A percentile compares a stretch with the other conserved stretches of the same genome.
phyloP scores from a whole-genome alignment of 1,284 basidiomycete genomes.

The Rhodotorula sp. region DNA sequence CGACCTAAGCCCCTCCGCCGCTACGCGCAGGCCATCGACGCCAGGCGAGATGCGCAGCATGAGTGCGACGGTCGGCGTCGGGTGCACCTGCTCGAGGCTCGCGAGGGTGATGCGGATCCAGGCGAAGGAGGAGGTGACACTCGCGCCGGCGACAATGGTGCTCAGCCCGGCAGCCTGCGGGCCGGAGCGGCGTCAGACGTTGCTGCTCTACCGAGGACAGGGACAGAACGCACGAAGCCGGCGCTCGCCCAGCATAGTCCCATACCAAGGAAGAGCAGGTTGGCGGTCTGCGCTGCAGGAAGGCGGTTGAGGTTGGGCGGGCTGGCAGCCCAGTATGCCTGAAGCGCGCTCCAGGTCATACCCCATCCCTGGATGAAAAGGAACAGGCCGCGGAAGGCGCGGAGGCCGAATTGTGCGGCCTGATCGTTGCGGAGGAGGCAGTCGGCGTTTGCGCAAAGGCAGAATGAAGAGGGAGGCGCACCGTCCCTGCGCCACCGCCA shows the following conservation, averaged over 20 bases:
- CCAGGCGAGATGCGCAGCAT: background rate
- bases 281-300: background rate
- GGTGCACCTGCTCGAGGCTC: background rate
- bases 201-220: fast-evolving
- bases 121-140: background rate
- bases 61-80: background rate
- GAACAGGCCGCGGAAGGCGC: background rate
- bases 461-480: background rate
- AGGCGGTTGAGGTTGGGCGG: background rate
- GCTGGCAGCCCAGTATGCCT: background rate
- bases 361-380: background rate
- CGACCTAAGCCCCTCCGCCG: background rate
- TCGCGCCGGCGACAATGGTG: background rate
- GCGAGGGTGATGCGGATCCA: background rate
- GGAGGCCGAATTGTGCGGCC: background rate
- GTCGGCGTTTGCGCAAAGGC: background rate
- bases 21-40: background rate
- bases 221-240: background rate
- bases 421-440: background rate
- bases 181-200: background rate
- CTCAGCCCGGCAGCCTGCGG: background rate
- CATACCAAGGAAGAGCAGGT: background rate
- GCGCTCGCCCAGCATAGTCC: background rate
- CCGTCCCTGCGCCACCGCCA: background rate
- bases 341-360: background rate